Base-by-base conservation (phyloP, 805 yeast species). In the Saturnispora sekii region DNA sequence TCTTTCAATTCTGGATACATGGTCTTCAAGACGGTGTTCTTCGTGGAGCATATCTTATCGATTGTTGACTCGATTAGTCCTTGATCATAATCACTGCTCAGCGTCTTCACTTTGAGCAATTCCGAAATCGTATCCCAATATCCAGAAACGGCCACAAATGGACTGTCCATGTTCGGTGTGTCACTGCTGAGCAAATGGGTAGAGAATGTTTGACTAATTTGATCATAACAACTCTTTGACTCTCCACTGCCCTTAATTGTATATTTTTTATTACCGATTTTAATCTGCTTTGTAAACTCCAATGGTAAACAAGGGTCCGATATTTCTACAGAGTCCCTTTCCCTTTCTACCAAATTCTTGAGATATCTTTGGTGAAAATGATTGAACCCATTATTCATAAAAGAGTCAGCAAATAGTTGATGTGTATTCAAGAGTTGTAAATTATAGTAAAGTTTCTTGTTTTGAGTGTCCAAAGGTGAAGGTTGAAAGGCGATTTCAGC, bases 401-500 rank as follows among this genome's bases (percentile, higher is more conserved):
- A 77, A 0, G 81, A 73, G 43, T 74, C 74, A 5, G 80, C 69
- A 47, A 68, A 79, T 2, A 80, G 68, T 42, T 68, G 56, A 42
- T 64, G 71, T 3, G 66, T 38, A 26, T 66, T 60, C 29, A 67
- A 60, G 31, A 79, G 58, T n/a, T 64, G 63, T 1, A 80, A 53
- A 35, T 61, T 64, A 53, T 21, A 21, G 26, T 21, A 70, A 73
- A 39, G 78, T 54, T 35, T 70, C 67, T 42, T 73, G 72, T 18
- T 61, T 54, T 47, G 74, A 77, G 36, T 71, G 74, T 3, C 59
- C 59, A 45, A 72, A 77, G 1, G 73, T 64, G 16, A 71, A 1
- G 86, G 85, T 57, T 71, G 76, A 52, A 79, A 79, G 3, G 78
- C 78, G 16, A 80, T 74, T 55, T 80, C 85, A 0, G 82, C 74